Evolutionary conservation across 2,329 filamentous ascomycete genomes (phyloP).

Genomic region (Nigrospora oryzae): DNA sequence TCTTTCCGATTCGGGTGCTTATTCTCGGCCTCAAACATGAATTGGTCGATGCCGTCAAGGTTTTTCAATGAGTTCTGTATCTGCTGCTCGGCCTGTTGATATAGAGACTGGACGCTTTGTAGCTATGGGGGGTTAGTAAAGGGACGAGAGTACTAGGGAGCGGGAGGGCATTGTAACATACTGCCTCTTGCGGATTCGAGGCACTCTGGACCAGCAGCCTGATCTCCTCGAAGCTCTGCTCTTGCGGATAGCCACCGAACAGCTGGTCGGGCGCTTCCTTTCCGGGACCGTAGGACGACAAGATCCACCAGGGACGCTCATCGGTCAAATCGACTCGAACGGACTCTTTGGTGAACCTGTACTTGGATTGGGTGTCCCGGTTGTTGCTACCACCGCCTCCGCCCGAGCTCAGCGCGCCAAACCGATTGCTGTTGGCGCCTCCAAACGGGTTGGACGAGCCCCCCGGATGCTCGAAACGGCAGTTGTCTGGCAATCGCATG

Average conservation of each 20-base stretch:
- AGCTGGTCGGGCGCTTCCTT: conserved; percentile 71
- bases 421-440: conserved; percentile 19
- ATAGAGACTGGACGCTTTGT: conserved; percentile 51
- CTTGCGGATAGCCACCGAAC: conserved; percentile 69
- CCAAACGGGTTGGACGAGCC: conserved; percentile 23
- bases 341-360: conserved; percentile 45
- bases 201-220: conserved; percentile 59
- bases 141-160: not conserved
- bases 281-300: conserved; percentile 79
- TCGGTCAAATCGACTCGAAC: conserved; percentile 60
- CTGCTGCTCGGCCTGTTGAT: conserved; percentile 58
- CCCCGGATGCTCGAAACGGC: conserved; percentile 45
- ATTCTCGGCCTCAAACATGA: conserved; percentile 55
- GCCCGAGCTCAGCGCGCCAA: conserved; percentile 14
- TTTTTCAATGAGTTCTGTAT: conserved; percentile 64
- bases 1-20: conserved; percentile 71
- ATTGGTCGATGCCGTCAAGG: conserved; percentile 63
- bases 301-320: conserved; percentile 74
- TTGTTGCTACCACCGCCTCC: conserved; percentile 3
- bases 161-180: conserved; percentile 21
- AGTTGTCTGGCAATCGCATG: conserved; percentile 31
- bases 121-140: conserved; percentile 31
- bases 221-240: conserved; percentile 86
- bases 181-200: conserved; percentile 29
- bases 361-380: conserved; percentile 16